phyloP scores from a whole-genome alignment of 2,329 filamentous ascomycete genomes.

The Beauveria caledonica region DNA sequence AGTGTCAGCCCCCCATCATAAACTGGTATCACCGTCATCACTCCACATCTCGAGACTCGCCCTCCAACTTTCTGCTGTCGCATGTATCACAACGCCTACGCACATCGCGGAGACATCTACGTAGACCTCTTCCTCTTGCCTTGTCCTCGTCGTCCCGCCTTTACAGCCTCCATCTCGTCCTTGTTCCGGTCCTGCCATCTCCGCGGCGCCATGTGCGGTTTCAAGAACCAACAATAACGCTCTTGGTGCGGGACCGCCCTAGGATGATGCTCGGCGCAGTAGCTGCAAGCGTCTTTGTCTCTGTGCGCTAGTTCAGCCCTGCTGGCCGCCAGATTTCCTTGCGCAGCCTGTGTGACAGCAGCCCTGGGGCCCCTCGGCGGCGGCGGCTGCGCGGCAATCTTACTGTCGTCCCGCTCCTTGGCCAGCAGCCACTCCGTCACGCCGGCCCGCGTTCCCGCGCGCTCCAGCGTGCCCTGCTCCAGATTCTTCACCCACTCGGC shows the following conservation, averaged over 20 bases:
- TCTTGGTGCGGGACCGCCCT: neutral
- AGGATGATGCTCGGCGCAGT: neutral
- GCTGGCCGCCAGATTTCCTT: neutral
- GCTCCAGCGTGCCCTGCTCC: neutral
- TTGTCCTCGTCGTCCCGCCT: neutral
- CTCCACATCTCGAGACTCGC: neutral
- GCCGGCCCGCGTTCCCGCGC: neutral
- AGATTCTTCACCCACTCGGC: neutral
- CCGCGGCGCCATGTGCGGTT: neutral
- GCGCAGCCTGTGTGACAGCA: neutral
- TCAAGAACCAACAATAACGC: neutral
- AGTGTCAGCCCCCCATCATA: too few species aligned
- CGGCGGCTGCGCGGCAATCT: neutral
- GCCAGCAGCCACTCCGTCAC: constrained; percentile 3
- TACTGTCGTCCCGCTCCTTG: neutral
- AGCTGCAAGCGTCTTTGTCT: neutral
- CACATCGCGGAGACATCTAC: neutral
- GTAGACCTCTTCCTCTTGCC: neutral
- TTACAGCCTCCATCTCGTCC: neutral
- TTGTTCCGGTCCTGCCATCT: neutral
- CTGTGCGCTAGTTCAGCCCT: neutral
- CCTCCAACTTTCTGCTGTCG: too few species aligned
- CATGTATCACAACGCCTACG: neutral
- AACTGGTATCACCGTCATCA: neutral
- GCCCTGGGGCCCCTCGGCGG: too few species aligned